These are phyloP conservation scores for Acanthamoeba rhysodes DNA, from an alignment of 208 protist species.

Conservation along the genomic window DNA sequence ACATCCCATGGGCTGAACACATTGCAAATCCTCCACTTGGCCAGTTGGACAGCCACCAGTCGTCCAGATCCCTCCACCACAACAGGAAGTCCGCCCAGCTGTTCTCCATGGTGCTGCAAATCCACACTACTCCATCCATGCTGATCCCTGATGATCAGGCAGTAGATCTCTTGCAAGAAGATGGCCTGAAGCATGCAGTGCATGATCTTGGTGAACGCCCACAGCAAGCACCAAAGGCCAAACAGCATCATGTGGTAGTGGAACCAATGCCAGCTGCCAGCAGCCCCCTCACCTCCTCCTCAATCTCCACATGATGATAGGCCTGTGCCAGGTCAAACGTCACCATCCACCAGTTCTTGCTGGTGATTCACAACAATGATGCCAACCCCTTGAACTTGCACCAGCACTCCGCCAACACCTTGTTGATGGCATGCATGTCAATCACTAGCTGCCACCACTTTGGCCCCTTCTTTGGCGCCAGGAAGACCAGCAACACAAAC, in stretches of 20 bases:
- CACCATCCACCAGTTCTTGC: background rate
- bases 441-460: constrained; percentile 59
- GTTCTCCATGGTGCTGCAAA: too few relatives aligned
- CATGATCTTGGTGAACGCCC: constrained; percentile 13
- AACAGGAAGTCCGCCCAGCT: too few relatives aligned
- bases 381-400: constrained; percentile 34
- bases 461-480: background rate
- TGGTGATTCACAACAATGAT: background rate
- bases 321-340: constrained; percentile 3
- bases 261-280: background rate
- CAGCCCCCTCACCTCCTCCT: background rate
- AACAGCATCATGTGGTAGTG: background rate
- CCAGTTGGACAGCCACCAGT: background rate
- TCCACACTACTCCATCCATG: too few relatives aligned
- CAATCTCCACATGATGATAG: background rate
- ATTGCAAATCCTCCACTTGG: background rate
- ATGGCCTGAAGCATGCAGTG: background rate
- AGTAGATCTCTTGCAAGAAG: too few relatives aligned
- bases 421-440: background rate
- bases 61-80: too few relatives aligned
- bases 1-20: background rate
- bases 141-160: too few relatives aligned
- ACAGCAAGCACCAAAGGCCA: background rate
- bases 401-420: background rate
- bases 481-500: background rate